Evolutionary conservation across 2,329 filamentous ascomycete species (phyloP).

Genomic region (Stromatinia cepivora): DNA sequence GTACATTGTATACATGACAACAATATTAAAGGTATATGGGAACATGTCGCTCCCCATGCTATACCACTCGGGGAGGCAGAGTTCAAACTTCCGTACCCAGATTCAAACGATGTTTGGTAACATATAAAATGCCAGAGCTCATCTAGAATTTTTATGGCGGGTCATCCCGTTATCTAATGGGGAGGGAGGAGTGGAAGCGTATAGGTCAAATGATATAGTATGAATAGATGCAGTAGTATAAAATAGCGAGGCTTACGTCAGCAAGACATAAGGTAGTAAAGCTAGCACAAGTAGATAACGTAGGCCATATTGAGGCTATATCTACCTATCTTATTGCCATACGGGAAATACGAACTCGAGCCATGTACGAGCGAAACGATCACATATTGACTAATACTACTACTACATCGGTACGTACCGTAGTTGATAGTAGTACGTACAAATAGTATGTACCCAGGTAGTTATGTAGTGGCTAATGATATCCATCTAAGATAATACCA

Average conservation of each 20-base stretch:
- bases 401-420: neutral
- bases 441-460: neutral
- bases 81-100: slow-evolving; percentile 37
- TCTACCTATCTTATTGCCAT: neutral
- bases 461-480: neutral
- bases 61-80: slow-evolving; percentile 34
- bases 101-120: slow-evolving; percentile 26
- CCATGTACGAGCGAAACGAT: neutral
- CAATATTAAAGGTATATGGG: slow-evolving; percentile 7
- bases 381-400: neutral
- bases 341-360: slow-evolving; percentile 12
- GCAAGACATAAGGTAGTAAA: neutral
- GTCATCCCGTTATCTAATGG: slow-evolving; percentile 20
- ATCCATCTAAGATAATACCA: slow-evolving; percentile 11
- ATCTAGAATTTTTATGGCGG: slow-evolving; percentile 20
- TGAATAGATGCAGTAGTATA: slow-evolving; percentile 1
- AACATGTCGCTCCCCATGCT: slow-evolving; percentile 26
- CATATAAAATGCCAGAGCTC: slow-evolving; percentile 12
- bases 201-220: neutral
- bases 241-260: neutral
- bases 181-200: neutral
- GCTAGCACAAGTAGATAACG: neutral
- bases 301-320: neutral
- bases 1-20: slow-evolving; percentile 30
- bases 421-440: neutral